Evolutionary conservation across 163 green algal species (phyloP).

Genomic region (Prototheca cutis): DNA sequence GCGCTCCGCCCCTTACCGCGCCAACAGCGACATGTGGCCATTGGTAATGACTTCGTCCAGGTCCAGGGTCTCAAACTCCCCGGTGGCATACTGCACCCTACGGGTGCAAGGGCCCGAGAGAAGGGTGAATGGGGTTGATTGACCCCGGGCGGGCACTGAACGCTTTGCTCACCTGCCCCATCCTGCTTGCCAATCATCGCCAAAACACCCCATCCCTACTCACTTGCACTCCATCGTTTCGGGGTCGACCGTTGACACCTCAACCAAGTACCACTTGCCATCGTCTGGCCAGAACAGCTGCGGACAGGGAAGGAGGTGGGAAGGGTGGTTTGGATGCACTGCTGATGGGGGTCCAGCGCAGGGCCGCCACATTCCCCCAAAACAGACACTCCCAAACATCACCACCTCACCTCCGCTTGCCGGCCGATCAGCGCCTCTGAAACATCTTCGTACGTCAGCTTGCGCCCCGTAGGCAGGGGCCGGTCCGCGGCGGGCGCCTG

Average conservation of each 20-base stretch:
- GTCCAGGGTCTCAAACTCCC: constrained; percentile 74
- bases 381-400: too few species aligned
- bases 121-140: background rate
- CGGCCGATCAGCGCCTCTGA: constrained; percentile 30
- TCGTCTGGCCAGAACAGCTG: constrained; percentile 70
- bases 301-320: background rate
- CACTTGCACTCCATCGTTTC: constrained; percentile 43
- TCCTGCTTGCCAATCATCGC: too few species aligned
- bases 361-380: too few species aligned
- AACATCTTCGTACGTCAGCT: constrained; percentile 37
- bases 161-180: too few species aligned
- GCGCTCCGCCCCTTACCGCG: background rate
- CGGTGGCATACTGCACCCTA: constrained; percentile 76
- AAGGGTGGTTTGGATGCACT: too few species aligned
- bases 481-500: constrained; percentile 7
- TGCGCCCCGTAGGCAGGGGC: constrained; percentile 33
- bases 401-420: constrained; percentile 49
- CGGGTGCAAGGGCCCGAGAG: too few species aligned
- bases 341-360: too few species aligned
- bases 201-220: too few species aligned
- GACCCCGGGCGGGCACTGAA: too few species aligned
- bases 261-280: constrained; percentile 80
- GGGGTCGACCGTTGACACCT: constrained; percentile 64
- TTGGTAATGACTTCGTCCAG: constrained; percentile 76
- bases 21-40: constrained; percentile 71